Conservation (phyloP, 164 flowering plant genomes). For the Cinnamomum chago region DNA sequence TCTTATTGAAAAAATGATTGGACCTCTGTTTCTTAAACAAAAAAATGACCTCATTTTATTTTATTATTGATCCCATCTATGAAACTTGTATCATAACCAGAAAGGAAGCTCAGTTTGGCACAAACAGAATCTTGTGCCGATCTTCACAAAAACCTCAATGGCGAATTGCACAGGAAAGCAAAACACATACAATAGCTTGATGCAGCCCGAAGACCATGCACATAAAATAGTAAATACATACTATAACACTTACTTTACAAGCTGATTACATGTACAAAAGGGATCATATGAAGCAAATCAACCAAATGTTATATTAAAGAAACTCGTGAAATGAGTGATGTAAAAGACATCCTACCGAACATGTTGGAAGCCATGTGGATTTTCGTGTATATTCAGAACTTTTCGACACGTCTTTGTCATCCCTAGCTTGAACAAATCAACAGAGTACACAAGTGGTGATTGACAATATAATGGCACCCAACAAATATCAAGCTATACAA, state of each 20-base stretch:
- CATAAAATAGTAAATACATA: neutral
- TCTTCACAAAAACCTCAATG: neutral
- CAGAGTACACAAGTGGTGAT: neutral
- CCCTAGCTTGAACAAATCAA: conserved; percentile 28
- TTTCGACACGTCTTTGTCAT: conserved; percentile 30
- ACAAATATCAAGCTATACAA: neutral
- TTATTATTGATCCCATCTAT: neutral
- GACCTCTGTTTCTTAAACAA: too few relatives aligned
- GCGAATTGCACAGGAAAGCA: neutral
- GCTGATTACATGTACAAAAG: neutral
- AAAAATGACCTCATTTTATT: neutral
- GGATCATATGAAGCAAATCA: too few relatives aligned
- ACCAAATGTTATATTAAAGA: neutral
- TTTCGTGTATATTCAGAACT: conserved; percentile 41
- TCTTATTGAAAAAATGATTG: too few relatives aligned
- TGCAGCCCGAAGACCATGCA: neutral
- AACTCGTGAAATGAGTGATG: neutral
- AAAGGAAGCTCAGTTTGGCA: neutral
- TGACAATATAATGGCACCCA: neutral
- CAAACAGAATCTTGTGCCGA: neutral
- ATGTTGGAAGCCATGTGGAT: conserved; percentile 72
- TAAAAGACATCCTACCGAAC: conserved; percentile 47
- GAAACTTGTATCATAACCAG: neutral
- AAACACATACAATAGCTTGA: too few relatives aligned
- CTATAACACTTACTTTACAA: neutral